Evolutionary conservation across 192 early-diverging fungal genomes (phyloP).

Genomic region (Paraglomus brasilianum): DNA sequence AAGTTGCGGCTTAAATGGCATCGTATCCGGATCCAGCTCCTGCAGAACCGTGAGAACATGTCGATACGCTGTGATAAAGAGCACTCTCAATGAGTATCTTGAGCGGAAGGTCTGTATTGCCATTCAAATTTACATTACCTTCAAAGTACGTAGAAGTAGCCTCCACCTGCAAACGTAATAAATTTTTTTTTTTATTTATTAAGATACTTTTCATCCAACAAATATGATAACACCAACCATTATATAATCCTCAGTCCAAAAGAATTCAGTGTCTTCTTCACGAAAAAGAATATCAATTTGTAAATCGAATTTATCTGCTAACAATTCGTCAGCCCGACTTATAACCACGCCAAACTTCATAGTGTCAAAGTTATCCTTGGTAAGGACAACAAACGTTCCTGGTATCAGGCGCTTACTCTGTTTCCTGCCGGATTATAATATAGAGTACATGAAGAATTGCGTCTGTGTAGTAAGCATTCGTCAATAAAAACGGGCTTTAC

Average conservation of each 20-base stretch:
- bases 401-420: conserved; percentile 54
- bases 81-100: background rate
- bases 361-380: conserved; percentile 48
- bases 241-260: conserved; percentile 21
- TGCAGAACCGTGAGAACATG: conserved; percentile 50
- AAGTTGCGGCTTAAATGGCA: conserved; percentile 48
- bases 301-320: conserved; percentile 34
- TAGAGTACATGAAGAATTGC: too few species aligned
- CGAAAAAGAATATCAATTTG: conserved; percentile 42
- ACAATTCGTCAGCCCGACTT: conserved; percentile 37
- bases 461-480: too few species aligned
- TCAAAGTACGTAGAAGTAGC: conserved; percentile 45
- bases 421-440: conserved; percentile 14
- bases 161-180: conserved; percentile 35
- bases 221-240: conserved; percentile 16
- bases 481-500: conserved; percentile 3
- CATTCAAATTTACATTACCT: conserved; percentile 30
- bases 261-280: conserved; percentile 17
- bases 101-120: background rate
- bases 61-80: conserved; percentile 45
- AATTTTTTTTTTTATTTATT: conserved; percentile 13
- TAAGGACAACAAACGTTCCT: conserved; percentile 54
- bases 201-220: background rate
- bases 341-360: conserved; percentile 50
- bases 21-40: conserved; percentile 33